A percentile compares a stretch with the other conserved stretches of the same genome.
These are phyloP conservation scores for Moesziomyces antarcticus DNA, from an alignment of 1,284 basidiomycete genomes.

Conservation along the genomic window DNA sequence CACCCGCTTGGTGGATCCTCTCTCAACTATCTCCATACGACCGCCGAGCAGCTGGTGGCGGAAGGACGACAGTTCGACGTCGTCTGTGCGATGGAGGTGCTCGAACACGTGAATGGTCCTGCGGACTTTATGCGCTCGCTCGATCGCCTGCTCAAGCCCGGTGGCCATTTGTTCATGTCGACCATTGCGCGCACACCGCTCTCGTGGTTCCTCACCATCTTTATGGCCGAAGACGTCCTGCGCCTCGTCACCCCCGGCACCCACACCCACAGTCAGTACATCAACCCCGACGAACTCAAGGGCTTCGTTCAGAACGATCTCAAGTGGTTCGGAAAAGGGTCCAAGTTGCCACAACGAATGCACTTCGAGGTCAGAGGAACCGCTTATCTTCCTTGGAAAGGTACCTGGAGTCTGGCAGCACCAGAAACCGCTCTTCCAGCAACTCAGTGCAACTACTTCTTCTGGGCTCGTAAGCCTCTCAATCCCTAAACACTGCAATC, in stretches of 20 bases:
- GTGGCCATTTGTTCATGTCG: slow-evolving; percentile 92
- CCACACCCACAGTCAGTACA: slow-evolving; percentile 89
- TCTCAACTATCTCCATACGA: slow-evolving; percentile 78
- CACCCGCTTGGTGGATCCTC: slow-evolving; percentile 21
- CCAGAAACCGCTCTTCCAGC: slow-evolving; percentile 23
- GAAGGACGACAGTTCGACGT: slow-evolving; percentile 79
- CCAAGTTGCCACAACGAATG: slow-evolving; percentile 43
- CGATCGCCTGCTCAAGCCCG: slow-evolving; percentile 74
- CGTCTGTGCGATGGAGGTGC: slow-evolving; percentile 96
- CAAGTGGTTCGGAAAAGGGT: slow-evolving; percentile 64
- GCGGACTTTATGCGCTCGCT: slow-evolving; percentile 74
- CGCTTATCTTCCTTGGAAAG: slow-evolving; percentile 57
- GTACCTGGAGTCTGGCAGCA: slow-evolving; percentile 49
- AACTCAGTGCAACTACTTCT: slow-evolving; percentile 65
- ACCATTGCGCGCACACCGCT: slow-evolving; percentile 96
- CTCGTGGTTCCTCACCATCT: slow-evolving; percentile 87
- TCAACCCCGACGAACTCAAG: slow-evolving; percentile 88
- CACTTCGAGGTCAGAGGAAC: slow-evolving; percentile 60
- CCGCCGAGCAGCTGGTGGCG: slow-evolving; percentile 78
- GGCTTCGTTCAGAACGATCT: slow-evolving; percentile 79
- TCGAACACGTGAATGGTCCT: slow-evolving; percentile 97
- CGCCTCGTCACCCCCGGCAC: slow-evolving; percentile 87
- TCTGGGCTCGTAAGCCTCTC: slow-evolving; percentile 63
- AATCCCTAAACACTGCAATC: slow-evolving; percentile 1
- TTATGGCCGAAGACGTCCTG: slow-evolving; percentile 83